Conservation (phyloP, 2,329 filamentous ascomycete species). For the Gyromitra esculenta region DNA sequence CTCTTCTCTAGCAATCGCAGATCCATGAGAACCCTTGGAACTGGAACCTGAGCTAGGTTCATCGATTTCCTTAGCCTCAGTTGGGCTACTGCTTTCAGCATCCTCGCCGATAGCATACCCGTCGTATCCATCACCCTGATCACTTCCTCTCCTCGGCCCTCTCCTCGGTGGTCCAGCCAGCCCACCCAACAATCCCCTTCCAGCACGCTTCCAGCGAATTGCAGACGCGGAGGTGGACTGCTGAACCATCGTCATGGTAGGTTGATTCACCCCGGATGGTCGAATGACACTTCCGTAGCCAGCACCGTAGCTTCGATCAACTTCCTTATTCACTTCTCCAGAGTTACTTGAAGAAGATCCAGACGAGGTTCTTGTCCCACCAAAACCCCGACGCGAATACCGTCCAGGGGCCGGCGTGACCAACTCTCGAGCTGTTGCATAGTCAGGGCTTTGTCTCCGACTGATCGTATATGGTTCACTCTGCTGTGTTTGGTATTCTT, state of each 20-base stretch:
- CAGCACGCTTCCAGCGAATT: slow-evolving; percentile 53
- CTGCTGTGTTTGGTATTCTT: slow-evolving; percentile 30
- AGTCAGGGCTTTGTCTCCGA: slow-evolving; percentile 40
- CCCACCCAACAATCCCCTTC: slow-evolving; percentile 49
- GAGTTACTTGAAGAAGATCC: slow-evolving; percentile 45
- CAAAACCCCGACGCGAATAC: slow-evolving; percentile 44
- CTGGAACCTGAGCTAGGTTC: slow-evolving; percentile 45
- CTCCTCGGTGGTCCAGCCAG: slow-evolving; percentile 52
- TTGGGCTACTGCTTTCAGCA: slow-evolving; percentile 34
- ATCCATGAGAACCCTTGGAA: slow-evolving; percentile 34
- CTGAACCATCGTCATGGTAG: slow-evolving; percentile 44
- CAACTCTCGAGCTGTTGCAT: slow-evolving; percentile 46
- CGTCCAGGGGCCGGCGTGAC: slow-evolving; percentile 52
- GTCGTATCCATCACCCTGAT: slow-evolving; percentile 49
- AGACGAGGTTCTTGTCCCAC: slow-evolving; percentile 40
- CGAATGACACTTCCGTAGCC: slow-evolving; percentile 47
- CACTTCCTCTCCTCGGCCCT: slow-evolving; percentile 50
- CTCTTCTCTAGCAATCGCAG: slow-evolving; percentile 36
- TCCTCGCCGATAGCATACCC: slow-evolving; percentile 43
- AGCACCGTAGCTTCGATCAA: slow-evolving; percentile 34
- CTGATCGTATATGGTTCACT: slow-evolving; percentile 22
- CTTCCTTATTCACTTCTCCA: slow-evolving; percentile 44
- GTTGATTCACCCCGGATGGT: slow-evolving; percentile 36
- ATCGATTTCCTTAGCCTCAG: slow-evolving; percentile 34
- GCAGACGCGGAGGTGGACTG: slow-evolving; percentile 52